A percentile compares a stretch with the other conserved stretches of the same genome.
These are phyloP conservation scores for Rostrohypoxylon terebratum DNA, from an alignment of 495 filamentous ascomycete species.

Conservation along the genomic window DNA sequence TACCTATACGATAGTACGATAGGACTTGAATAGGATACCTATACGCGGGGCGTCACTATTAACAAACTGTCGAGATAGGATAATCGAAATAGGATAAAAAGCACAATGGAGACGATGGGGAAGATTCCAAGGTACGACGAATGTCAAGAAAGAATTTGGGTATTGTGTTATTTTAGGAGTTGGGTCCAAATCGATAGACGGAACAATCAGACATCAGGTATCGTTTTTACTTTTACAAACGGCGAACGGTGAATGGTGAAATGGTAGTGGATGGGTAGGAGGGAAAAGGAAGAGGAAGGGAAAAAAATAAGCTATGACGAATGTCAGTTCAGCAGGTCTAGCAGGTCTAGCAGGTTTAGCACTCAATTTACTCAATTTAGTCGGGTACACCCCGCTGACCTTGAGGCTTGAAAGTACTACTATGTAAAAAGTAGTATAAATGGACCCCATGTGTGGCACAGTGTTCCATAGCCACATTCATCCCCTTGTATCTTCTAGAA, in stretches of 20 bases:
- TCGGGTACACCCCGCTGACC: not conserved
- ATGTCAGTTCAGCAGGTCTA: conserved; percentile 26
- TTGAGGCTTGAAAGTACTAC: too few species aligned
- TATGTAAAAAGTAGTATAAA: not conserved
- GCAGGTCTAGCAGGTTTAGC: too few species aligned
- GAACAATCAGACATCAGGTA: not conserved
- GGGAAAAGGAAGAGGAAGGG: not conserved
- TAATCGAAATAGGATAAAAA: conserved; percentile 1
- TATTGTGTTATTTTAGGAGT: conserved; percentile 9
- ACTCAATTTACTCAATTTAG: not conserved
- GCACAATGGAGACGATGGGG: not conserved
- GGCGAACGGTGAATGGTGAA: too few species aligned
- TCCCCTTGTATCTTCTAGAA: not conserved
- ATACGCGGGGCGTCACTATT: not conserved
- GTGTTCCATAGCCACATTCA: conserved; percentile 21
- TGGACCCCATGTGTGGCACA: conserved; percentile 3
- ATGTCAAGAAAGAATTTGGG: conserved; percentile 21
- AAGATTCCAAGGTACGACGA: not conserved
- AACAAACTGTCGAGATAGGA: conserved; percentile 4
- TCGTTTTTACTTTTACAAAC: too few species aligned
- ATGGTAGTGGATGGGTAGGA: conserved; percentile 3
- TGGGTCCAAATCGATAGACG: conserved; percentile 8
- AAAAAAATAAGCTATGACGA: conserved; percentile 36
- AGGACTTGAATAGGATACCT: not conserved
- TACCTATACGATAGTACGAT: not conserved